Base-by-base conservation (phyloP, 306 rosid genomes). In the Cicer bijugum region DNA sequence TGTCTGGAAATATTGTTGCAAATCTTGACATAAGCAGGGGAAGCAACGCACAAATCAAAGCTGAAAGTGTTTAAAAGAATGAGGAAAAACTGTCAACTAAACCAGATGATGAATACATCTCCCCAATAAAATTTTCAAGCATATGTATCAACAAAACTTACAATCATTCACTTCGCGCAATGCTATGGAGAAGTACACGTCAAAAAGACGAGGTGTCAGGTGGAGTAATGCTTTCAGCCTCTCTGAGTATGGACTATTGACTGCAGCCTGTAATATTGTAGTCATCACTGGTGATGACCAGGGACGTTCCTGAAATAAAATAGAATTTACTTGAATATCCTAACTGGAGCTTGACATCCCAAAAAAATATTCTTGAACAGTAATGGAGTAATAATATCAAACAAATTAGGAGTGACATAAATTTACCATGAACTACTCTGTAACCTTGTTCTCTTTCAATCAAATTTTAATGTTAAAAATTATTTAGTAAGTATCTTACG, bases 241-340 rank as follows among this genome's bases (percentile, higher is more conserved):
- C 76, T 87, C 88, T 72, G 98, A 89, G 82, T 80, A 96, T 73
- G 96, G 86, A 77, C 67, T 81, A 78, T 80, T 87, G 69, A 83
- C 86, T 60, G 92, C 89, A 64, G 86, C 72, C 84, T 87, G 89
- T 52, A 94, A 72, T 50, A 82, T 75, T 42, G 91, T 75, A 37
- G 87, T 74, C 89, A 94, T 87, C 79, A 81, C 94, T 43, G 97
- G 96, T 86, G 98, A 94, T 45, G 87, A 84, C 98, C 96, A 91
- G 80, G 89, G 98, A 53, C 98, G 96, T 79, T 91, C 98, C 98
- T 94, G 88, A 78, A 76, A 74, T 51, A 77, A 6, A 46, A 68
- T 38, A 81, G 42, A 61, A 81, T 71, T 64, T 48, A 69, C 53
- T 35, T 65, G 80, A 40, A 82, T 38, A 45, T 60, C 42, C 52